Conservation (phyloP, 768 basidiomycete genomes). For the Trichaptum fuscoviolaceum region DNA sequence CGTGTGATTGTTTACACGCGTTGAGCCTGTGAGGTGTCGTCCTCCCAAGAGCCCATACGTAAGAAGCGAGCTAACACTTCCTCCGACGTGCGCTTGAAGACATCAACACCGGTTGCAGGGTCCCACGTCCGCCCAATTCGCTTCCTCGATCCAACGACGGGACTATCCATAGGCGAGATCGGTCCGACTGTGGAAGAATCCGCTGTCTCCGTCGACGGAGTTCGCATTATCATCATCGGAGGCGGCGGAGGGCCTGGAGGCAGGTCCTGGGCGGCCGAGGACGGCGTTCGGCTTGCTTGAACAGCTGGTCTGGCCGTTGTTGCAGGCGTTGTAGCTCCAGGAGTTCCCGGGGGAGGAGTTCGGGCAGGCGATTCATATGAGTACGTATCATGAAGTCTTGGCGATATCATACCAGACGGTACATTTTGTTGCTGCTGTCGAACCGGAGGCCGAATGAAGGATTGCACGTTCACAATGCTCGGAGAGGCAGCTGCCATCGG, state of each 20-base stretch:
- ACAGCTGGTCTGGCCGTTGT: background rate
- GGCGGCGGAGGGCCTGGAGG: conserved; percentile 8
- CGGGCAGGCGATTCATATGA: conserved; percentile 3
- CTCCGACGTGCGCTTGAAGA: conserved; percentile 84
- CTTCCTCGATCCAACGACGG: conserved; percentile 31
- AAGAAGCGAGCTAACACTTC: conserved; percentile 81
- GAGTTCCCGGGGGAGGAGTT: background rate
- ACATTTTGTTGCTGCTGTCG: background rate
- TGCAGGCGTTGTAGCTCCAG: background rate
- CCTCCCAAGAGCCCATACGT: conserved; percentile 71
- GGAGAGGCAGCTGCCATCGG: conserved; percentile 7
- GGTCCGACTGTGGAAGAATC: conserved; percentile 45
- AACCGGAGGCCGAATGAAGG: background rate
- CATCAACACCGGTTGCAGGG: conserved; percentile 76
- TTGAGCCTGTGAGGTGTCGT: conserved; percentile 27
- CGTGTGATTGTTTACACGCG: background rate
- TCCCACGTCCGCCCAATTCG: conserved; percentile 70
- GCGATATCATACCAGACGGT: conserved; percentile 7
- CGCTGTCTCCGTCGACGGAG: conserved; percentile 12
- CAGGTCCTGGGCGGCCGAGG: conserved; percentile 4
- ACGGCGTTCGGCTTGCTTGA: background rate
- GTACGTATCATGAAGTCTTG: conserved; percentile 8
- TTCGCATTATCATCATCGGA: conserved; percentile 12
- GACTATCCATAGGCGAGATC: conserved; percentile 41
- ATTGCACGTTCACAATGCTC: conserved; percentile 3